Percentiles rank a stretch among this genome's conserved stretches.
Evolutionary conservation across 345 rosid species (phyloP).

Genomic region (Psidium guajava): DNA sequence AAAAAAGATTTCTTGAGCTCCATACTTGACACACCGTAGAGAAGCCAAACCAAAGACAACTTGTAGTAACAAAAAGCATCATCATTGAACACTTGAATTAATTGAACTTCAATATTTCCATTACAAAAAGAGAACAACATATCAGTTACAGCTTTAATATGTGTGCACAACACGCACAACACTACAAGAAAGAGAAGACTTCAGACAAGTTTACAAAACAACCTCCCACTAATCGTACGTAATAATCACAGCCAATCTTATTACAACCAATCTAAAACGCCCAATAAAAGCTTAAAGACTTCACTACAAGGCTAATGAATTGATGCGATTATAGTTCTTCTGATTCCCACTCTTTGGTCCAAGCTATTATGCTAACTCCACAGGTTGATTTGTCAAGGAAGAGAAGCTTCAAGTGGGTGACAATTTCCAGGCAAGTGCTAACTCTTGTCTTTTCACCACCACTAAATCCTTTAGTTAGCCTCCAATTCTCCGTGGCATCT

Average conservation of each 20-base stretch:
- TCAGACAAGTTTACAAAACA: not conserved
- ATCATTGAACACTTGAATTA: not conserved
- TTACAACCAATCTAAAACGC: too few species aligned
- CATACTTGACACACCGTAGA: not conserved
- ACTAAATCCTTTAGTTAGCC: slow-evolving; percentile 43
- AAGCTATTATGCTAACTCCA: slow-evolving; percentile 6
- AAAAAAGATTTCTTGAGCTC: not conserved
- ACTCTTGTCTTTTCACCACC: slow-evolving; percentile 46
- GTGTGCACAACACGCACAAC: not conserved
- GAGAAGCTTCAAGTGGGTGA: slow-evolving; percentile 26
- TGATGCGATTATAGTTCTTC: not conserved
- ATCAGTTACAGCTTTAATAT: not conserved
- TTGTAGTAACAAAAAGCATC: not conserved
- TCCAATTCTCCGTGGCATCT: slow-evolving; percentile 30
- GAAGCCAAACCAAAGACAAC: not conserved
- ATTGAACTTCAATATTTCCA: not conserved
- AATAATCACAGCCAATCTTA: too few species aligned
- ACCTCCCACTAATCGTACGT: not conserved
- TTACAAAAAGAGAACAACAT: not conserved
- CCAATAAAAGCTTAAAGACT: not conserved
- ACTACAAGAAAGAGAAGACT: not conserved
- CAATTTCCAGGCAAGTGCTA: slow-evolving; percentile 44
- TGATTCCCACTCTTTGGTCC: not conserved
- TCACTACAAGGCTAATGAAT: slow-evolving; percentile 3
- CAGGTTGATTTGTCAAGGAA: slow-evolving; percentile 48